Conservation (phyloP, 2,329 filamentous ascomycete genomes). For the Alternaria dauci region DNA sequence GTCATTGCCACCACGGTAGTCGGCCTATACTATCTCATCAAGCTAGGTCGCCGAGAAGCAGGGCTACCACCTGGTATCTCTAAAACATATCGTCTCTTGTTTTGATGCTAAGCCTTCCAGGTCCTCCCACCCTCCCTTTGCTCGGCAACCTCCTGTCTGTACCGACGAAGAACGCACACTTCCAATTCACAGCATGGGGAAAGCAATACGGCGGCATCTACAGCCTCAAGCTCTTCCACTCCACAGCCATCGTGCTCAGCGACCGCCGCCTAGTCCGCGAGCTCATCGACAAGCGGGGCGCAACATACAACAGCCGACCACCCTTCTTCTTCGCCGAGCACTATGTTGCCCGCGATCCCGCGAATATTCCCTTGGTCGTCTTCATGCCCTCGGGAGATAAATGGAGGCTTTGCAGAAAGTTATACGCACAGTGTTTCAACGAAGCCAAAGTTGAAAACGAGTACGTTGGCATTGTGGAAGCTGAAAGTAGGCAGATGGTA, state of each 20-base stretch:
- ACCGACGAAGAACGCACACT: conserved; percentile 8
- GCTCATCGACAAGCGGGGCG: conserved; percentile 14
- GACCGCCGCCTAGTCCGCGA: conserved; percentile 11
- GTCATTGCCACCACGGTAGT: not conserved
- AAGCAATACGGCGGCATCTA: conserved; percentile 19
- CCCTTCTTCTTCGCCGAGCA: conserved; percentile 23
- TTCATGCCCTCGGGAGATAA: conserved; percentile 58
- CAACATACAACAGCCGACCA: conserved; percentile 13
- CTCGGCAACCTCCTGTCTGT: conserved; percentile 13
- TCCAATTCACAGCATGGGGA: conserved; percentile 35
- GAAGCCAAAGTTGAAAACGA: conserved; percentile 56
- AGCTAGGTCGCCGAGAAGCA: conserved; percentile 2
- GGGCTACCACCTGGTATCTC: conserved; percentile 1
- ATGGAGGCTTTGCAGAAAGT: not conserved
- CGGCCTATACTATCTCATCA: not conserved
- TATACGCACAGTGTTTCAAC: conserved; percentile 29
- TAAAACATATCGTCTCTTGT: not conserved
- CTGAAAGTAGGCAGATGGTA: conserved; percentile 60
- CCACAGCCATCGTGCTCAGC: conserved; percentile 14
- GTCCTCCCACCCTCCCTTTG: conserved; percentile 9
- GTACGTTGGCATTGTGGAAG: conserved; percentile 55
- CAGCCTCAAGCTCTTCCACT: conserved; percentile 13
- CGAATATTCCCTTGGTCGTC: conserved; percentile 53
- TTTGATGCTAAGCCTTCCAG: conserved; percentile 1
- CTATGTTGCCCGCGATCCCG: conserved; percentile 54